These are phyloP conservation scores for Metarhizium album DNA, from an alignment of 2,329 filamentous ascomycete species.

Conservation along the genomic window DNA sequence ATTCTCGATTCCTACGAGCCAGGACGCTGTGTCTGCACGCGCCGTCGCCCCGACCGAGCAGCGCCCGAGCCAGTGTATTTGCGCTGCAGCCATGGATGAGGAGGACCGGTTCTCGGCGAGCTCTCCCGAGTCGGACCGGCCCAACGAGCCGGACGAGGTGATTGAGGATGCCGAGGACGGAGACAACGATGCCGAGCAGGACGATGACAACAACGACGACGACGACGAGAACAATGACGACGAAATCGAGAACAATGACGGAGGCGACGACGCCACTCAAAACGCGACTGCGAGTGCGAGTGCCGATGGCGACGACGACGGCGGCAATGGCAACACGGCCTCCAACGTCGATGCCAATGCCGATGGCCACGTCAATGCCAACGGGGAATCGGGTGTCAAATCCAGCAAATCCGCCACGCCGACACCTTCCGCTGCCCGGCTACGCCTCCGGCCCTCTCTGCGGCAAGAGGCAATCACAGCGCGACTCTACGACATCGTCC, in stretches of 20 bases:
- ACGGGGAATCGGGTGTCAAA: constrained; percentile 1
- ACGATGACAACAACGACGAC: constrained; percentile 26
- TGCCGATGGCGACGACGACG: constrained; percentile 7
- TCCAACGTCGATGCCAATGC: constrained; percentile 8
- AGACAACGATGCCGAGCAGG: constrained; percentile 27
- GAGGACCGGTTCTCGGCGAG: constrained; percentile 22
- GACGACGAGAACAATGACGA: constrained; percentile 24
- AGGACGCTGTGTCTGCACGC: no score
- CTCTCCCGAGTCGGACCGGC: constrained; percentile 23
- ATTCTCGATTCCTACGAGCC: no score
- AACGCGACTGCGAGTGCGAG: constrained; percentile 9
- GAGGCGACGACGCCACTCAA: constrained; percentile 28
- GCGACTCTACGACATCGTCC: constrained; percentile 82
- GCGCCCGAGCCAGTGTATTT: no score
- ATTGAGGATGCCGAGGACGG: constrained; percentile 41
- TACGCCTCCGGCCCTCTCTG: constrained; percentile 44
- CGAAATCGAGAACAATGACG: constrained; percentile 27
- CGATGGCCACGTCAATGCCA: constrained; percentile 2
- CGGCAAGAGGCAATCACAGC: constrained; percentile 71
- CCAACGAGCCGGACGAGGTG: constrained; percentile 42
- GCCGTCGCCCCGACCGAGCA: no score
- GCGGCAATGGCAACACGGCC: no score
- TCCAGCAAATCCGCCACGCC: constrained; percentile 20
- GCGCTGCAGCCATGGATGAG: constrained; percentile 17
- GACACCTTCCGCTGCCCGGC: constrained; percentile 8